A percentile compares a stretch with the other conserved stretches of the same genome.
Conservation (phyloP, 352 stramenopile genomes). For the Pythium plurisporium region DNA sequence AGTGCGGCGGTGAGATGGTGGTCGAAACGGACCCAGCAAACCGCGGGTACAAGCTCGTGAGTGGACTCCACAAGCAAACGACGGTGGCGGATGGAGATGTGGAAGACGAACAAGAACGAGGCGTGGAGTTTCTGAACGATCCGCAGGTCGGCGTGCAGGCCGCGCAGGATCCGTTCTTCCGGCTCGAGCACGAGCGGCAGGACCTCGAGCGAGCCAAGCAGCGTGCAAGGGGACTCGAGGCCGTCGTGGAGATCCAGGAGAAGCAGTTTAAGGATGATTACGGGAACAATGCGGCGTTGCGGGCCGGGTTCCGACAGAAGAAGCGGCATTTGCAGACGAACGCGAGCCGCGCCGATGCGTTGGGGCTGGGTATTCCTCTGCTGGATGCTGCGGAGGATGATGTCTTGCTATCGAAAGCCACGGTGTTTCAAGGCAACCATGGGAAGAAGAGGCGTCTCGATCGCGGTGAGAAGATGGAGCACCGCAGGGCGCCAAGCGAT, state of each 20-base stretch:
- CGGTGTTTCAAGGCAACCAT: slow-evolving; percentile 51
- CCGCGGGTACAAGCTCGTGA: slow-evolving; percentile 82
- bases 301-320: slow-evolving; percentile 45
- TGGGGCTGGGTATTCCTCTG: slow-evolving; percentile 58
- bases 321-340: slow-evolving; percentile 50
- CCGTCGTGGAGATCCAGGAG: slow-evolving; percentile 56
- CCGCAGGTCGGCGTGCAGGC: slow-evolving; percentile 37
- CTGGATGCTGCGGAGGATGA: slow-evolving; percentile 54
- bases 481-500: not conserved
- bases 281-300: slow-evolving; percentile 49
- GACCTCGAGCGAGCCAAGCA: slow-evolving; percentile 51
- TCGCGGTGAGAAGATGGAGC: too few species aligned
- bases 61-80: slow-evolving; percentile 87
- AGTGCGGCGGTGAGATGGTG: slow-evolving; percentile 84
- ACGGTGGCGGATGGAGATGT: slow-evolving; percentile 21
- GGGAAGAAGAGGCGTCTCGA: slow-evolving; percentile 24
- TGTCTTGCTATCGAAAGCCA: slow-evolving; percentile 45
- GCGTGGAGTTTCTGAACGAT: slow-evolving; percentile 55
- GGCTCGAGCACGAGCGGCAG: slow-evolving; percentile 73
- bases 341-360: slow-evolving; percentile 30
- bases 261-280: slow-evolving; percentile 70
- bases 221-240: slow-evolving; percentile 40
- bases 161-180: slow-evolving; percentile 62
- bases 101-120: slow-evolving; percentile 17
- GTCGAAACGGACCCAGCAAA: slow-evolving; percentile 96